A percentile compares a stretch with the other conserved stretches of the same genome.
Conservation (phyloP, 2,329 filamentous ascomycete genomes). For the Parafenestella ontariensis region DNA sequence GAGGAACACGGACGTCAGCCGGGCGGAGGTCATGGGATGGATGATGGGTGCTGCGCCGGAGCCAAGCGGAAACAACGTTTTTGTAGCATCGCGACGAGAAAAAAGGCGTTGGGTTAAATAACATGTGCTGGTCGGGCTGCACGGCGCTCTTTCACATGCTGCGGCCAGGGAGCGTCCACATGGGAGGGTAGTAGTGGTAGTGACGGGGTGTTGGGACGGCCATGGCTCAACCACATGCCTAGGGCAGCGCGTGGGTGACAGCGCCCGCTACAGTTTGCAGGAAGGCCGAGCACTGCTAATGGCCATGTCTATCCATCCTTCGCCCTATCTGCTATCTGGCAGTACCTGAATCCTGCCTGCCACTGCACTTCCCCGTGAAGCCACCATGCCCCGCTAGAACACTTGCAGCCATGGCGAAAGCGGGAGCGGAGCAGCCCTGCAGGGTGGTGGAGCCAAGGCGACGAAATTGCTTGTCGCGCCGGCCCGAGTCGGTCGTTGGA, state of each 20-base stretch:
- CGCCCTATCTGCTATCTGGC: neutral
- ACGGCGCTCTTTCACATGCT: constrained; percentile 11
- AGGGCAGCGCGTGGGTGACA: neutral
- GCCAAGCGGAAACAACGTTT: constrained; percentile 16
- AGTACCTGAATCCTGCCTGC: neutral
- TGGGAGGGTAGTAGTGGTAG: neutral
- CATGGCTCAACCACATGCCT: constrained; percentile 4
- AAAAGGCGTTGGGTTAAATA: neutral
- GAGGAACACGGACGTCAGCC: constrained; percentile 14
- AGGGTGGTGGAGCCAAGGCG: constrained; percentile 15
- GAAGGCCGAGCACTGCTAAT: neutral
- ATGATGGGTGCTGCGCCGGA: constrained; percentile 29
- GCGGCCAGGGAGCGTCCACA: neutral
- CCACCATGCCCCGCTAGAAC: constrained; percentile 7
- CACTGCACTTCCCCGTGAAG: neutral
- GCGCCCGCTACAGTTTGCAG: neutral
- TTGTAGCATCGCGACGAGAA: neutral
- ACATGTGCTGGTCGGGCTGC: neutral
- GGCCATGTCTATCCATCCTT: neutral
- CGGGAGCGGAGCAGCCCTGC: constrained; percentile 9
- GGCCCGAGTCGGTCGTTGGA: constrained; percentile 18
- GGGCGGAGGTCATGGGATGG: constrained; percentile 27
- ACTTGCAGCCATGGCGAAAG: constrained; percentile 6
- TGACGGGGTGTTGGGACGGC: constrained; percentile 12
- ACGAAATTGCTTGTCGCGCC: constrained; percentile 15